Base-by-base conservation (phyloP, 495 filamentous ascomycete species). In the Apiosordaria backusii region DNA sequence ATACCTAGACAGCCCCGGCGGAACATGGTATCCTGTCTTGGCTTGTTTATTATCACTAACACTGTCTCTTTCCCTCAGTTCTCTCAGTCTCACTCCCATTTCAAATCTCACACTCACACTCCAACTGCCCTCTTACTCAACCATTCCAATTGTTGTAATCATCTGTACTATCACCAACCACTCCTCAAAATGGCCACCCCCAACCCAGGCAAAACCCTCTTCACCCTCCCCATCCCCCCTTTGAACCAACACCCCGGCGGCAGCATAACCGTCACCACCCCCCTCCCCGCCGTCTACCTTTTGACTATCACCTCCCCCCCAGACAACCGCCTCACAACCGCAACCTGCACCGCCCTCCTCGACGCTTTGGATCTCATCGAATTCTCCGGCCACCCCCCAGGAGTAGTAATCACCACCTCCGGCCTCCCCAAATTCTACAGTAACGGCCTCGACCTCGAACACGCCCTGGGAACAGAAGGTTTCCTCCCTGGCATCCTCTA, bases 371-470 rank as follows among this genome's bases (percentile, higher is more conserved):
- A 93, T 72, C 84, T 89, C 27, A 75, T 94, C 67, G 89, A 93
- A 68, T 84, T 87, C 60, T 80, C 82, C 19, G 77, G 83, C 10
- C 84, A 87, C 66, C 82, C 84, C 0, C 85, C 84, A 29, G 91
- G 91, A 57, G 90, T 93, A 0, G 78, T 92, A 3, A 76, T 94
- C 26, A 93, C 91, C 1, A 94, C 91, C 5, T 87, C 84, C 57
- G 84, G 82, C 26, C 89, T 93, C 55, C 71, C 80, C 59, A 94
- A 93, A 72, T 94, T 94, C 81, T 94, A 90, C 78, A 88, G 85
- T 75, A 93, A 93, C 77, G 90, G 90, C 0, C 81, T 94, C 9
- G 90, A 94, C 74, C 80, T 90, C 19, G 80, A 85, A 16, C 77
- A 85, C 66, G 87, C 84, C 2, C 61, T 78, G 1, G 72, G 75